phyloP scores from a whole-genome alignment of 1,284 basidiomycete genomes.

The Mycena citricolor region DNA sequence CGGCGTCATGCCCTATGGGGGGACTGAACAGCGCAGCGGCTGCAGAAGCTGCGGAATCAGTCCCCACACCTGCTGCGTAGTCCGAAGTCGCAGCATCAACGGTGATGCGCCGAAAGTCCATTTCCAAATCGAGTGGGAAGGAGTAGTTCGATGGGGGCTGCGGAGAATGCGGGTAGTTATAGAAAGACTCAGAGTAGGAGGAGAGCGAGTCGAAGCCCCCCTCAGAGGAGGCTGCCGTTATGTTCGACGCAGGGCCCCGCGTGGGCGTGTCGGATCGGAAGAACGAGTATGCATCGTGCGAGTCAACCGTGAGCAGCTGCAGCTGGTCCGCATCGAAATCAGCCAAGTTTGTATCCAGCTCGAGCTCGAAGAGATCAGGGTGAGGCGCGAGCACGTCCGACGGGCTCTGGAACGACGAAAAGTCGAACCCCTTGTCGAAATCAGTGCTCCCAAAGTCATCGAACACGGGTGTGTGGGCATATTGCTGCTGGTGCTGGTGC shows the following conservation, averaged over 20 bases:
- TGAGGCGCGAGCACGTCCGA: conserved; percentile 69
- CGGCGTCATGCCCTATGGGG: conserved; percentile 57
- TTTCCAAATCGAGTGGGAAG: conserved; percentile 62
- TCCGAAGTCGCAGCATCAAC: conserved; percentile 53
- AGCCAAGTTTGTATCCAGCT: conserved; percentile 70
- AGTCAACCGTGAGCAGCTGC: conserved; percentile 60
- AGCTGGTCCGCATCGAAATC: conserved; percentile 62
- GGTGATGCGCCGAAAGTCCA: conserved; percentile 66
- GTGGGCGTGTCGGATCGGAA: conserved; percentile 61
- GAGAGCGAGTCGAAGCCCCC: conserved; percentile 70
- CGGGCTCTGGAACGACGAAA: conserved; percentile 65
- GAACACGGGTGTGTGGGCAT: conserved; percentile 18
- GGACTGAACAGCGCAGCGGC: conserved; percentile 51
- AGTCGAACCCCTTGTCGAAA: conserved; percentile 48
- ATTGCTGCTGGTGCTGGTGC: conserved; percentile 2
- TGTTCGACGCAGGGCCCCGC: conserved; percentile 70
- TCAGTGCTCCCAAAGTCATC: conserved; percentile 19
- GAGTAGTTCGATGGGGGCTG: conserved; percentile 53
- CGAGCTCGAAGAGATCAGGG: conserved; percentile 77
- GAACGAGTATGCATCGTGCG: conserved; percentile 61
- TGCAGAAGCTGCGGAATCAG: too few relatives aligned
- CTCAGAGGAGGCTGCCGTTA: conserved; percentile 75
- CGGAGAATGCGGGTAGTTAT: conserved; percentile 56
- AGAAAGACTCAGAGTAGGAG: conserved; percentile 64
- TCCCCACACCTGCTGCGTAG: conserved; percentile 48